A percentile compares a stretch with the other conserved stretches of the same genome.
Evolutionary conservation across 352 stramenopile genomes (phyloP).

Genomic region (Pythium angustatum): DNA sequence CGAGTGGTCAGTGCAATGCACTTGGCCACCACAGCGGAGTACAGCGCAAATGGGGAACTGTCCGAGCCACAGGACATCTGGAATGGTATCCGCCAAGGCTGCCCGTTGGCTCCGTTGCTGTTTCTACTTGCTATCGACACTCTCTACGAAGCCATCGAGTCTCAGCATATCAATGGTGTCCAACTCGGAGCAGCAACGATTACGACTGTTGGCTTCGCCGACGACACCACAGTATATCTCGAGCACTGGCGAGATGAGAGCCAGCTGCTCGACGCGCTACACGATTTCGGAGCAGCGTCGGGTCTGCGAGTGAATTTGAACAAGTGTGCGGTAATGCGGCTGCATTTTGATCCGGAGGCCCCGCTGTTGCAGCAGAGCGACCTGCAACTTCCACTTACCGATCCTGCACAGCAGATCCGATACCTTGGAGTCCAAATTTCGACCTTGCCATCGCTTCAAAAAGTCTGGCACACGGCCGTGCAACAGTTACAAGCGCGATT

Average conservation of each 20-base stretch:
- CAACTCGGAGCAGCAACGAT: not conserved
- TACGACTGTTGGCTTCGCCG: not conserved
- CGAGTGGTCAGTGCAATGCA: not conserved
- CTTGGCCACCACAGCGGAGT: not conserved
- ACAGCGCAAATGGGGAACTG: not conserved
- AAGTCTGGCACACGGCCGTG: not conserved
- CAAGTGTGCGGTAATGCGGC: too few relatives aligned
- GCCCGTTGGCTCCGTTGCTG: not conserved
- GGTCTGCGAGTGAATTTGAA: too few relatives aligned
- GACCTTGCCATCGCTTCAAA: too few relatives aligned
- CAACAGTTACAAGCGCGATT: slow-evolving; percentile 7
- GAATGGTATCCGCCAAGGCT: slow-evolving; percentile 5
- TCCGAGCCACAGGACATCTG: not conserved
- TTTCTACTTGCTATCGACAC: slow-evolving; percentile 1
- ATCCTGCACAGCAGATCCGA: too few relatives aligned
- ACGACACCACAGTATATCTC: not conserved
- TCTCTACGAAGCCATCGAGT: not conserved
- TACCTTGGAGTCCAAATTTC: too few relatives aligned
- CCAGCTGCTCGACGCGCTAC: too few relatives aligned
- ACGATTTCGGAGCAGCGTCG: too few relatives aligned
- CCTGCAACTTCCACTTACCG: too few relatives aligned
- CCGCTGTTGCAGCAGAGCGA: too few relatives aligned
- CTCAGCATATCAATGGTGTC: not conserved
- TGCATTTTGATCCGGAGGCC: too few relatives aligned
- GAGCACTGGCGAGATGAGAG: too few relatives aligned